Evolutionary conservation across 1,284 basidiomycete genomes (phyloP), one percentile per base, ranked within the genome.

Genomic region (Cerioporus squamosus): DNA sequence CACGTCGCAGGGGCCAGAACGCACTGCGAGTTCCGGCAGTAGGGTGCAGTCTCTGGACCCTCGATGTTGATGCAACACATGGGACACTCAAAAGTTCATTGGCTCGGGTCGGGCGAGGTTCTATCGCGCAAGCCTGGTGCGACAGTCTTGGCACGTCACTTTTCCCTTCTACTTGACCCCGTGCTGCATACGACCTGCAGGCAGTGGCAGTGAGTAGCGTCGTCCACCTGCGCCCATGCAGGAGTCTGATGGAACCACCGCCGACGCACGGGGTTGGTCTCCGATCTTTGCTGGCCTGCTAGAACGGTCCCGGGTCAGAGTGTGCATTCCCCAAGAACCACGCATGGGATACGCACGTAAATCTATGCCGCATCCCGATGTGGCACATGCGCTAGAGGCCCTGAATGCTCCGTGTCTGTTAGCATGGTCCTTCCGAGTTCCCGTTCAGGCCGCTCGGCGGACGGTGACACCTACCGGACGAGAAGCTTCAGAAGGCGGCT

Each of bases 261-360:
- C 44, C 38, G 31, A 26, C 15, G 17, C 23, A 53, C 23, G 54
- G 51, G 31, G 23, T 22, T 17, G 18, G 17, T 23, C 6, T 45
- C 18, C 47, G 26, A 18, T 17, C 29, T n/a, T 33, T 18, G 18
- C 31, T 23, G n/a, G 24, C 29, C 8, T 10, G 20, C 23, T 18
- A 6, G 45, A 44, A 53, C 10, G 33, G 33, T 46, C 29, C 48
- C 49, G 61, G 55, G 55, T 60, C 46, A 44, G 31, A 22, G 33
- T 42, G 17, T 44, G 17, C 24, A 45, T 39, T 55, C 45, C 58
- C 43, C 46, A 62, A 24, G 52, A 12, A 55, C 2, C 46, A 49
- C 23, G 54, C 54, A 33, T 48, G 55, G 14, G 23, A 23, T 22
- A 42, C 38, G 51, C 59, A 61, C 62, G 53, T 57, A 57, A 61